A percentile compares a stretch with the other conserved stretches of the same genome.
phyloP scores from a whole-genome alignment of 2,329 filamentous ascomycete species.

The Nakataea oryzae region DNA sequence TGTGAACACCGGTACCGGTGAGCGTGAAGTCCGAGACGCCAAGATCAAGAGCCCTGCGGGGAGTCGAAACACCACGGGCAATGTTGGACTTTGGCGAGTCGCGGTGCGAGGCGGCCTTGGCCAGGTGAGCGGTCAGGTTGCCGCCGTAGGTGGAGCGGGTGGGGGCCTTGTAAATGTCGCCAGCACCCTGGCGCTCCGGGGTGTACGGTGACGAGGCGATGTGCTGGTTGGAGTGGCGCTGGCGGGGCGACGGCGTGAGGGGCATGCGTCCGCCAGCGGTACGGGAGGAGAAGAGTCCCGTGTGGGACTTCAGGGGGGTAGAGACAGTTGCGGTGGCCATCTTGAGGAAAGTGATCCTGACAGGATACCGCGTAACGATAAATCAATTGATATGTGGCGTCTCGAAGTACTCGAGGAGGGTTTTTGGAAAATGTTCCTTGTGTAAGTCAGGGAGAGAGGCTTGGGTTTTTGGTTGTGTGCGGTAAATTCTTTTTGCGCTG shows the following conservation, averaged over 20 bases:
- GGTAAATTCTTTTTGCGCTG: slow-evolving; percentile 22
- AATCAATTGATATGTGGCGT: slow-evolving; percentile 10
- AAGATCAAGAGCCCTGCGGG: slow-evolving; percentile 74
- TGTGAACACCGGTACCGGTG: slow-evolving; percentile 62
- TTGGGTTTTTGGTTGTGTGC: slow-evolving; percentile 41
- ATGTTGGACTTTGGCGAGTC: slow-evolving; percentile 98
- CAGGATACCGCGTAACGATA: slow-evolving; percentile 30
- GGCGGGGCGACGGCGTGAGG: slow-evolving; percentile 79
- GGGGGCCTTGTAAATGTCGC: slow-evolving; percentile 35
- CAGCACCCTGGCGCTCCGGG: slow-evolving; percentile 49
- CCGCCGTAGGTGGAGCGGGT: slow-evolving; percentile 70
- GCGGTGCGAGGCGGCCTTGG: slow-evolving; percentile 59
- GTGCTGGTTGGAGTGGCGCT: slow-evolving; percentile 42
- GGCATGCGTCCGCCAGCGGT: slow-evolving; percentile 93
- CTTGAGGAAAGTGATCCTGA: slow-evolving; percentile 23
- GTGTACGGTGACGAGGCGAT: slow-evolving; percentile 67
- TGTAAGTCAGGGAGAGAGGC: background rate
- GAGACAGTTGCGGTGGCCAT: slow-evolving; percentile 80
- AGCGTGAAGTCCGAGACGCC: slow-evolving; percentile 89
- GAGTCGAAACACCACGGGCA: slow-evolving; percentile 61
- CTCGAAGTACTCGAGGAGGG: too few species aligned
- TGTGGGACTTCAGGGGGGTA: slow-evolving; percentile 91
- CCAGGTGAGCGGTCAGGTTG: slow-evolving; percentile 70
- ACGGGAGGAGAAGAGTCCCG: slow-evolving; percentile 82
- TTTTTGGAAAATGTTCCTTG: too few species aligned